Conservation (phyloP, 768 basidiomycete species). For the Suillus placidus region DNA sequence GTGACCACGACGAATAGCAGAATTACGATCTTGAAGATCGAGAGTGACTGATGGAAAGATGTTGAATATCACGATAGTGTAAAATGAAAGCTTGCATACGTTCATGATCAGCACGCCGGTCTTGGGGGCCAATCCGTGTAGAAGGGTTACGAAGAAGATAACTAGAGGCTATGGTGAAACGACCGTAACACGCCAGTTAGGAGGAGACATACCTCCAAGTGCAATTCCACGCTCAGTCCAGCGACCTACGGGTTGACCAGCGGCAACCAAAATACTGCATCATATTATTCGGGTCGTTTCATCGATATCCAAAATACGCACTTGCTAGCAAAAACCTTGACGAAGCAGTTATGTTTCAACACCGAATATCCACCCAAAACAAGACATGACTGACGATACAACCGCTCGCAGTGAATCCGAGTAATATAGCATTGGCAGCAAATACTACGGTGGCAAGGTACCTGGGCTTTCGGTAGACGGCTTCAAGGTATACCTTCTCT, state of each 20-base stretch:
- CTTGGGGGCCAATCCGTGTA: conserved; percentile 55
- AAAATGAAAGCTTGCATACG: conserved; percentile 30
- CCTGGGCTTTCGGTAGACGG: conserved; percentile 49
- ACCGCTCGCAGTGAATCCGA: conserved; percentile 44
- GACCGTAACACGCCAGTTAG: background rate
- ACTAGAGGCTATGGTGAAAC: conserved; percentile 33
- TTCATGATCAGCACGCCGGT: conserved; percentile 59
- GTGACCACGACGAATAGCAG: conserved; percentile 58
- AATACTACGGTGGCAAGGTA: conserved; percentile 53
- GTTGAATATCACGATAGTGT: background rate
- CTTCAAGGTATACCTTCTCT: conserved; percentile 66
- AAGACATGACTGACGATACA: conserved; percentile 46
- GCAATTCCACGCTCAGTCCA: conserved; percentile 65
- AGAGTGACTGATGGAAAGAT: conserved; percentile 40
- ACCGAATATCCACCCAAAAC: background rate
- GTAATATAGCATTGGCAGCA: conserved; percentile 49
- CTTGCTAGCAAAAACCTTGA: conserved; percentile 40
- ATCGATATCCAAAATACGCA: conserved; percentile 11
- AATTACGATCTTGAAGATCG: conserved; percentile 56
- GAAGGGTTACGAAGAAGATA: conserved; percentile 49
- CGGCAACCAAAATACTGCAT: conserved; percentile 52
- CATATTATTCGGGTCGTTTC: background rate
- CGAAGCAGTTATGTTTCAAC: background rate
- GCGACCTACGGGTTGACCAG: conserved; percentile 38
- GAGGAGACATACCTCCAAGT: conserved; percentile 45